Conservation (phyloP, 108 stramenopile species). For the Fragilaria radians region DNA sequence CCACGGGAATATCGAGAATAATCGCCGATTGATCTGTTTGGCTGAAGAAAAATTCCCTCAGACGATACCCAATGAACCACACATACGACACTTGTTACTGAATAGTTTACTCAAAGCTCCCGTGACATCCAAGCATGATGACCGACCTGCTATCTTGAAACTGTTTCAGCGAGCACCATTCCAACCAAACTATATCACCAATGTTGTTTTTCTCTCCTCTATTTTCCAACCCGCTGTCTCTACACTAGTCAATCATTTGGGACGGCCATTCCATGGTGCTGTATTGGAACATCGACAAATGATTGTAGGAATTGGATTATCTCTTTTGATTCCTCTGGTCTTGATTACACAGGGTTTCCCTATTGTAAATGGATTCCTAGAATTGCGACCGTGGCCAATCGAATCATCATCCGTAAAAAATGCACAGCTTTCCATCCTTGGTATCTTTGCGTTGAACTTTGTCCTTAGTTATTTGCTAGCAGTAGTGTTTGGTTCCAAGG, state of each 20-base stretch:
- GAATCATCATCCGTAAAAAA: too few relatives aligned
- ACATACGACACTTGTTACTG: not conserved
- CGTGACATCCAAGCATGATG: not conserved
- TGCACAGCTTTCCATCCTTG: conserved; percentile 10
- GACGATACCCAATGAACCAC: not conserved
- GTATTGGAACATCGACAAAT: conserved; percentile 37
- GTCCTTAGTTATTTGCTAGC: conserved; percentile 1
- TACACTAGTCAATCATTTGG: conserved; percentile 44
- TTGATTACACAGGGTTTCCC: conserved; percentile 14
- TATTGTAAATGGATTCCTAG: conserved; percentile 15
- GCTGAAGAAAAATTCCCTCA: not conserved
- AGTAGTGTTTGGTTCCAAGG: not conserved
- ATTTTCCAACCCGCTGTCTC: conserved; percentile 50
- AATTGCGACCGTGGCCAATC: conserved; percentile 15
- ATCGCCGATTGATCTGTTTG: not conserved
- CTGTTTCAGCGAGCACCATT: conserved; percentile 40
- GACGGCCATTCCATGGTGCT: conserved; percentile 39
- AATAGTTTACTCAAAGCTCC: not conserved
- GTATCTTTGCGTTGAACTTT: conserved; percentile 11
- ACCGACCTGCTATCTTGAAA: conserved; percentile 8
- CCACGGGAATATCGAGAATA: not conserved
- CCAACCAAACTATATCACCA: conserved; percentile 53
- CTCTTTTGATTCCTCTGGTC: conserved; percentile 7
- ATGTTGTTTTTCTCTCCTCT: conserved; percentile 52
- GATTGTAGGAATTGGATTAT: conserved; percentile 2